Base-by-base conservation (phyloP, 1,284 basidiomycete genomes). In the Pyrrhoderma noxium region DNA sequence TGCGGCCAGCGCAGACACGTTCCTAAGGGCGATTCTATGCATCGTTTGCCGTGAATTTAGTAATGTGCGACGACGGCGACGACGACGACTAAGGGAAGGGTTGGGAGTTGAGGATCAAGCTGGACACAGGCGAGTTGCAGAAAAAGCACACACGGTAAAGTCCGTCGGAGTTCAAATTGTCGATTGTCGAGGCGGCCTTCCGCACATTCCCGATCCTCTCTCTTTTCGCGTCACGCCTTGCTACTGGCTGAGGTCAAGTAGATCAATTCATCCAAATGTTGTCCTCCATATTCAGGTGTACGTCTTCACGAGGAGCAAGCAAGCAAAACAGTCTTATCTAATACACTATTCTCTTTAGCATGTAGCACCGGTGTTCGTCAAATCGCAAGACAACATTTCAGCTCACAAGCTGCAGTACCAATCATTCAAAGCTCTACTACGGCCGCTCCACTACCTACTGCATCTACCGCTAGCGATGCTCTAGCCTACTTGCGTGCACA, bases 11-110 rank as follows among this genome's bases (percentile, higher is more conserved):
- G 76, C 77, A 69, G 80, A 77, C 64, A 77, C 79, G 75, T 88
- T 89, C 75, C 85, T 80, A 73, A 93, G 75, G 69, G 88, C 88
- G 71, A 89, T 76, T 74, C 88, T 82, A 74, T 93, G 89, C 90
- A 94, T 93, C 67, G 73, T 70, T 71, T 67, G 64, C 67, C 55
- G 50, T 55, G 55, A 56, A 60, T 56, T 53, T 43, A 45, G 42
- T 41, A 18, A 45, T 44, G 45, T 19, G 49, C 49, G 50, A 39
- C 53, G 44, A 36, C 49, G 49, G 44, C 53, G 49, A 38, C 49
- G 49, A 36, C 45, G 53, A 43, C 38, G 45, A 67, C 63, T 65
- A 64, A 68, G 41, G 68, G 67, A 68, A 52, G 51, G 46, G 54
- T 54, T 49, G 34, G 49, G 52, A 53, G 35, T 22, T 11, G 19